Evolutionary conservation across 75 land plant genomes (phyloP), one percentile per base, ranked within the genome.

Genomic region (Larix kaempferi): DNA sequence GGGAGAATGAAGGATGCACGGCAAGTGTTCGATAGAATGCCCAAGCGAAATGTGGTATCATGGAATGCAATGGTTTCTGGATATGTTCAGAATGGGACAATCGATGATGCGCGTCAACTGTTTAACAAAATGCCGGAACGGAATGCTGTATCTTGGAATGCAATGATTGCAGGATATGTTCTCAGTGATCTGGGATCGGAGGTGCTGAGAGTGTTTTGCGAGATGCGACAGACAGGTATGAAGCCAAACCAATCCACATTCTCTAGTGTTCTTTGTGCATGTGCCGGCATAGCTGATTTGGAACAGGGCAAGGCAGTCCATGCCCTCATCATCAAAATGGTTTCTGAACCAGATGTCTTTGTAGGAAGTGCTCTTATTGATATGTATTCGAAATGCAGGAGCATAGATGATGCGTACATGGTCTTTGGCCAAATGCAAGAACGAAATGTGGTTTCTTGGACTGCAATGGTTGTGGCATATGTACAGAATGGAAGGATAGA

Each of bases 1-100:
- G 89, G 74, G 82, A 92, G 35, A 55, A 75, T 67, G 37, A 75
- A 3, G 22, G 75, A 63, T 72, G 93, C 89, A 54, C 75, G 85
- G 4, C 22, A 39, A 39, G 62, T 91, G 56, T 91, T 91, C 79
- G 86, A 83, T 49, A 56, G 54, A 58, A 75, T 81, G 81, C 2
- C 8, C 6, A 39, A 49, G 5, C 81, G 82, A 71, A 84, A 91
- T 81, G 87, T 77, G 63, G 85, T 88, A 33, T 83, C 95, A 0
- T 92, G 93, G 91, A 90, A 82, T 29, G 82, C 90, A 26, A 91
- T 92, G 90, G 87, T 91, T 76, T 80, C 91, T 41, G 95, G 95
- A 33, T 93, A 87, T 49, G 54, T 49, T 49, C 54, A 49, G 54
- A 49, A 49, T 49, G 54, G 54, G 54, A 10, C 8, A 49, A 49